Evolutionary conservation across 805 yeast species (phyloP), one percentile per base, ranked within the genome.

Genomic region (Vanderwaltozyma verrucispora): DNA sequence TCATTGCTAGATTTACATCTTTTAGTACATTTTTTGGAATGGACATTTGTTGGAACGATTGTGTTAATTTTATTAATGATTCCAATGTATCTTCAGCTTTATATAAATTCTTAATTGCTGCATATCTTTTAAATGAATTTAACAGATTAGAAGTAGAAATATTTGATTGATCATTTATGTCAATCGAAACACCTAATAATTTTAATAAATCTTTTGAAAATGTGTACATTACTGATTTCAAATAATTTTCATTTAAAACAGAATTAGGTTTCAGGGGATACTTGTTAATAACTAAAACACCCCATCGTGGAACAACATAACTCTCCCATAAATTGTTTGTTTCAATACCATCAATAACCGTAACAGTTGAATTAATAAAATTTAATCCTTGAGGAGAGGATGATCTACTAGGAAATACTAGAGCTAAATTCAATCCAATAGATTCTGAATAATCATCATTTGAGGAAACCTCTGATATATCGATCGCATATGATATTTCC

Each of bases 261-360:
- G 58, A 44, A 48, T 54, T 47, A 30, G 39, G 30, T 8, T 44
- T 42, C 10, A 62, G 23, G 13, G 62, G 50, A 15, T 47, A 40
- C 19, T 51, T 49, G 29, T 55, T 79, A 68, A 54, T 64, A 52
- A 45, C 80, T 63, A 50, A 64, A 58, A 39, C 84, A 74, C 44
- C 96, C 95, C 95, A 88, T 59, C 84, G 94, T 8, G 96, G 94
- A 20, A 89, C 74, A 32, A 82, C 59, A 52, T 80, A 87, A 36
- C 59, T 49, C 30, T 48, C 39, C 59, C 61, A 58, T 18, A 20
- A 5, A 15, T 17, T 36, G 3, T 16, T 16, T 9, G 7, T 4
- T 7, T 16, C 16, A 2, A 24, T 27, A 33, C n/a, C 32, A 17
- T 27, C 30, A 19, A 13, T 15, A 9, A 5, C 10, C 2, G 20